A percentile compares a stretch with the other conserved stretches of the same genome.
Conservation (phyloP, 2,329 filamentous ascomycete species). For the Sclerotinia nivalis region DNA sequence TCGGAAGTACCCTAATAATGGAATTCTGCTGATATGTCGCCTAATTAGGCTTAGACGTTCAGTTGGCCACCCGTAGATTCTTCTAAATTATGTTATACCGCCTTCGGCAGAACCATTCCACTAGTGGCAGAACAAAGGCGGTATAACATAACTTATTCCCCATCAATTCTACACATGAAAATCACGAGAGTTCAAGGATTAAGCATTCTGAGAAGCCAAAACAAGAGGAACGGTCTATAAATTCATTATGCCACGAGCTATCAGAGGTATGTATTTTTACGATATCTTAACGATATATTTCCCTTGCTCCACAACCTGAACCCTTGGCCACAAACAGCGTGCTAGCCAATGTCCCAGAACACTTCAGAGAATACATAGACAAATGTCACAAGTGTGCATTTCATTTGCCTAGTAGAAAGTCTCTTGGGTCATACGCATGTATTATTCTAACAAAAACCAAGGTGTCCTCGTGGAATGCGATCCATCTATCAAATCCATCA, state of each 20-base stretch:
- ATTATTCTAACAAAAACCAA: constrained; percentile 30
- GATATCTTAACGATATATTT: background rate
- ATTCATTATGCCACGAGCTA: constrained; percentile 55
- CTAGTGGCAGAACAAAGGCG: too few species aligned
- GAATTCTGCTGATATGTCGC: too few species aligned
- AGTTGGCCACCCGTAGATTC: too few species aligned
- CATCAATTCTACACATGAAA: background rate
- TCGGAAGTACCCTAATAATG: too few species aligned
- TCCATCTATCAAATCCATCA: constrained; percentile 84
- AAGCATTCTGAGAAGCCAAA: background rate
- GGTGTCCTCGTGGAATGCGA: constrained; percentile 80
- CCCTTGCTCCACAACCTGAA: background rate
- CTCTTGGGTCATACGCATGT: too few species aligned
- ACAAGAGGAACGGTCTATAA: background rate
- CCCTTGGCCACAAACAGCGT: background rate
- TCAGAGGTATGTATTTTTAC: constrained; percentile 49
- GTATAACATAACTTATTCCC: background rate
- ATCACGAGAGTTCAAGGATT: background rate
- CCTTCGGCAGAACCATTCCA: too few species aligned
- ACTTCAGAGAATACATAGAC: background rate
- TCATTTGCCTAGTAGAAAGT: background rate
- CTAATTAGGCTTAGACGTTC: too few species aligned
- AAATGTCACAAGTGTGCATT: background rate
- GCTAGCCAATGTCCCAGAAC: background rate
- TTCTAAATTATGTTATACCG: too few species aligned